A percentile compares a stretch with the other conserved stretches of the same genome.
Conservation (phyloP, 768 basidiomycete species). For the Trametes cinnabarina region DNA sequence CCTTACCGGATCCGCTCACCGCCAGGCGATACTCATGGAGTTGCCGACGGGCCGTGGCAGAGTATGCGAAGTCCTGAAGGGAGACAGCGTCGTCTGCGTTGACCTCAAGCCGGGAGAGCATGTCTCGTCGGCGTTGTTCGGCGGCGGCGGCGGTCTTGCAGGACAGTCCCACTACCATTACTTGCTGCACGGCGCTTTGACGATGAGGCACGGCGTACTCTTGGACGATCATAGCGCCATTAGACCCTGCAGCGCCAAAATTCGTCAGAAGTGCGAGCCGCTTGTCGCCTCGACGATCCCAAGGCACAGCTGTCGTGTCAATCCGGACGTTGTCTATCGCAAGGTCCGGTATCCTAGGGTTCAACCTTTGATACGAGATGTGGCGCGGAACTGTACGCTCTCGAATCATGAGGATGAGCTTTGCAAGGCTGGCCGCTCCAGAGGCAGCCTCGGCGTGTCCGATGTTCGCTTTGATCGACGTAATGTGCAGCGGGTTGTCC, state of each 20-base stretch:
- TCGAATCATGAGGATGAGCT: conserved; percentile 66
- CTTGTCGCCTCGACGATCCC: conserved; percentile 39
- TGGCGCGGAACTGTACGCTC: conserved; percentile 55
- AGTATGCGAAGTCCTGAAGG: conserved; percentile 61
- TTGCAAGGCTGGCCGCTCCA: conserved; percentile 68
- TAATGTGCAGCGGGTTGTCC: conserved; percentile 57
- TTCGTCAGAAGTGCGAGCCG: conserved; percentile 67
- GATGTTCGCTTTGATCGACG: conserved; percentile 71
- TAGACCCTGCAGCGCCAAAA: conserved; percentile 75
- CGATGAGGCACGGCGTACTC: conserved; percentile 33
- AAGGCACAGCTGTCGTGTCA: conserved; percentile 37
- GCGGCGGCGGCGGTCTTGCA: conserved; percentile 53
- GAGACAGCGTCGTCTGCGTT: conserved; percentile 23
- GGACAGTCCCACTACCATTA: conserved; percentile 58
- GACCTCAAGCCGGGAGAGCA: conserved; percentile 47
- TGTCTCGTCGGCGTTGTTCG: conserved; percentile 45
- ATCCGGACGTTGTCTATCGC: conserved; percentile 50
- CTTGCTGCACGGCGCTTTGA: neutral
- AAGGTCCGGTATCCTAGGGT: conserved; percentile 53
- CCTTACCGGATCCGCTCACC: conserved; percentile 41
- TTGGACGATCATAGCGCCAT: conserved; percentile 59
- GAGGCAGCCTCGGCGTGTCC: conserved; percentile 78
- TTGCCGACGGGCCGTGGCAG: conserved; percentile 63
- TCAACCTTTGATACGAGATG: conserved; percentile 55
- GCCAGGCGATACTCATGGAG: conserved; percentile 53